Base-by-base conservation (phyloP, 345 rosid genomes). In the Dovyalis caffra region DNA sequence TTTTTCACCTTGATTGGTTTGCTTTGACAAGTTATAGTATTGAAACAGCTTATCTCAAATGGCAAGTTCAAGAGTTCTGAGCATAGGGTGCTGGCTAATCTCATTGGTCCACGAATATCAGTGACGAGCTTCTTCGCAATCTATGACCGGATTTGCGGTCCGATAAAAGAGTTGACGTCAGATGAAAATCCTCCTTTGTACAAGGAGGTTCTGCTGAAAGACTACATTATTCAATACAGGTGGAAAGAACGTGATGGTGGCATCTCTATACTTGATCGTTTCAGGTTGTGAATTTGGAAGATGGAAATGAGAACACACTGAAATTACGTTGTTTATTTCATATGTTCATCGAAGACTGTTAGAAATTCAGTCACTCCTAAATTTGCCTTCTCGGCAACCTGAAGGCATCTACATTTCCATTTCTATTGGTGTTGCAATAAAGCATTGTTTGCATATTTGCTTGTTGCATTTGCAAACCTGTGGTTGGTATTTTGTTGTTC, bases 81-180 rank as follows among this genome's bases (percentile, higher is more conserved):
- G 64, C 79, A 75, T 18, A 68, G 75, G 37, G 85, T 82, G 35
- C 28, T 74, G 53, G 81, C 81, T 1, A 78, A 78, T 7, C 25
- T 68, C 10, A 56, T 1, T 4, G 74, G 85, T 8, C 79, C 79
- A 28, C 75, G 79, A 71, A 51, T 75, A 33, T 75, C 85, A 38
- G 29, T 72, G 63, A 79, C 74, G 2, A 67, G 82, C 77, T 68
- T 78, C 14, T 78, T 82, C 77, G 51, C 77, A 1, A 69, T 72
- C 7, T 49, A 77, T 69, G 34, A 25, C 16, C 45, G 3, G 14
- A 9, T 38, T 32, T 81, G 64, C 29, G 77, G 80, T 3, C 78
- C 76, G 3, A 64, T 73, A 28, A 70, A 73, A n/a, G 75, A 81
- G 66, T 57, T 81, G 64, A 16, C 25, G 15, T 72, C 78, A 7